Evolutionary conservation across 148 eudicot genomes (phyloP).

Genomic region (Gaultheria prostrata): DNA sequence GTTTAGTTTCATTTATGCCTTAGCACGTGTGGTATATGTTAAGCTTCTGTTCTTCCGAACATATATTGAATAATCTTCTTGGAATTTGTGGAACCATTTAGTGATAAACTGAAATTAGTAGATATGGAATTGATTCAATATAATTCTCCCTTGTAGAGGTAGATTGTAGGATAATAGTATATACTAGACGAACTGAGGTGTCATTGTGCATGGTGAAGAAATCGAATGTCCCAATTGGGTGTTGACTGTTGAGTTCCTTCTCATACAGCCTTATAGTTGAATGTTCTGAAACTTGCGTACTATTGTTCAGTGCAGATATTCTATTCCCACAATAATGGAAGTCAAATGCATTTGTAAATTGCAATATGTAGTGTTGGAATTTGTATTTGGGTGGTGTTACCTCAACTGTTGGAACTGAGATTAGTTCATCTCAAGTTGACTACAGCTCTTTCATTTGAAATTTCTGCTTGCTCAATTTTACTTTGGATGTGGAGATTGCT

Average conservation of each 20-base stretch:
- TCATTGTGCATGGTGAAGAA: background rate
- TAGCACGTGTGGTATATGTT: background rate
- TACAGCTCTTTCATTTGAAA: background rate
- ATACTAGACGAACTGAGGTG: background rate
- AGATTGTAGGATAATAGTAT: background rate
- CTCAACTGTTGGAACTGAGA: background rate
- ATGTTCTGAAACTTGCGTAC: background rate
- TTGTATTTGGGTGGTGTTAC: background rate
- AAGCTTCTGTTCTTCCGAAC: background rate
- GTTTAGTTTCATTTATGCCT: background rate
- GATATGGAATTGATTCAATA: background rate
- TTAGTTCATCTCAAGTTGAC: background rate
- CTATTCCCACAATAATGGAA: background rate
- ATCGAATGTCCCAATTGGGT: background rate
- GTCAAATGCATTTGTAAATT: background rate
- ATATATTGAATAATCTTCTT: background rate
- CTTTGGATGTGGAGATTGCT: background rate
- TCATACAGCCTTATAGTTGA: background rate
- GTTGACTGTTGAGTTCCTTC: slow-evolving; percentile 5
- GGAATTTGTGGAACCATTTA: background rate
- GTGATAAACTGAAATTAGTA: background rate
- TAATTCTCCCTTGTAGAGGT: background rate
- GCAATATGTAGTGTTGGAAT: background rate
- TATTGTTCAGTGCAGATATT: background rate
- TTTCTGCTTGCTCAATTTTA: background rate